These are phyloP conservation scores for Lactifluus rugatus DNA, from an alignment of 768 basidiomycete species.

Conservation along the genomic window DNA sequence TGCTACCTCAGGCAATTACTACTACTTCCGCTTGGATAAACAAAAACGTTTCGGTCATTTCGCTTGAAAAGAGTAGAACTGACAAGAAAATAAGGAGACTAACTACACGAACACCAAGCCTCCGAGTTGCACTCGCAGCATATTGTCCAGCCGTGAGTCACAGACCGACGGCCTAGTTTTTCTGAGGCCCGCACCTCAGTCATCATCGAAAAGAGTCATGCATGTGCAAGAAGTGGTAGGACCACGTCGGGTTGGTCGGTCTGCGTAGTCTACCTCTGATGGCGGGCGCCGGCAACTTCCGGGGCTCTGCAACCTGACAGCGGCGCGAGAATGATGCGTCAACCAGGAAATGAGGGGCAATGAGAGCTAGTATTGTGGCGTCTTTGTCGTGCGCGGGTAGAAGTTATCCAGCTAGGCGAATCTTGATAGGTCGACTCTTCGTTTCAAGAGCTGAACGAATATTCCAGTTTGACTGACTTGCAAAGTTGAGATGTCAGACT, in stretches of 20 bases:
- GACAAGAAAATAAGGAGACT: background rate
- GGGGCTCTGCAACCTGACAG: slow-evolving; percentile 3
- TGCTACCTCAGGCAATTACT: no score
- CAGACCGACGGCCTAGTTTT: background rate
- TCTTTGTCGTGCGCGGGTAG: background rate
- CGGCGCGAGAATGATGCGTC: slow-evolving; percentile 11
- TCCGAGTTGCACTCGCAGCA: slow-evolving; percentile 3
- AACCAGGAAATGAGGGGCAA: background rate
- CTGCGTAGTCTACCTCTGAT: background rate
- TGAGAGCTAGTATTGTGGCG: slow-evolving; percentile 10
- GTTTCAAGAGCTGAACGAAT: slow-evolving; percentile 48
- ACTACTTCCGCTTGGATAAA: background rate
- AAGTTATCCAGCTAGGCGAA: slow-evolving; percentile 60
- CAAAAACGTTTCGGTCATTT: background rate
- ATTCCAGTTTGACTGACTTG: background rate
- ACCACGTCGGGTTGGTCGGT: slow-evolving; percentile 4
- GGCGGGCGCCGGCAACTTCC: background rate
- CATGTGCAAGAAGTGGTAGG: slow-evolving; percentile 11
- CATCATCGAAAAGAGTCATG: slow-evolving; percentile 3
- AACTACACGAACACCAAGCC: background rate
- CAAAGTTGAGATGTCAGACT: background rate
- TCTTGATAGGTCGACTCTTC: slow-evolving; percentile 63
- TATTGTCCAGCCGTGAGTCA: slow-evolving; percentile 1
- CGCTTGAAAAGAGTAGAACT: background rate
- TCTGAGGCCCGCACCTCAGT: background rate